phyloP scores from a whole-genome alignment of 164 flowering plant species.

The Nymphaea thermarum region DNA sequence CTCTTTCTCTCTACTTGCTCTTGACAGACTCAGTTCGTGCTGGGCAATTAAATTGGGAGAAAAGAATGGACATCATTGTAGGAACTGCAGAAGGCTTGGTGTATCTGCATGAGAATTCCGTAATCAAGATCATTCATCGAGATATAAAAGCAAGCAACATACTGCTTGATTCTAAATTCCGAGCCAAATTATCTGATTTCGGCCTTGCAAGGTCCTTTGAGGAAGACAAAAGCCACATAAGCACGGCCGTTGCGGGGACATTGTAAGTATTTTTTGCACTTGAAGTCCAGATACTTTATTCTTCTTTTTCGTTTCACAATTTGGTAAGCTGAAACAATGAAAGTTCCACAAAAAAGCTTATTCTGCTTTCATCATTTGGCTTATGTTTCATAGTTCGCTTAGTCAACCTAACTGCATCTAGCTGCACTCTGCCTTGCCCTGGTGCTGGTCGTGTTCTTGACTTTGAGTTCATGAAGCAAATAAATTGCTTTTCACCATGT shows the following conservation, averaged over 20 bases:
- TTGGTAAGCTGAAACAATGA: not conserved
- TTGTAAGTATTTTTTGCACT: slow-evolving; percentile 31
- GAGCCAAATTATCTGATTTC: slow-evolving; percentile 66
- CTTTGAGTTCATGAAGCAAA: too few species aligned
- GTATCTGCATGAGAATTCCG: slow-evolving; percentile 43
- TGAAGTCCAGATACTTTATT: not conserved
- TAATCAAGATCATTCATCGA: slow-evolving; percentile 36
- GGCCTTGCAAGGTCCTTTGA: slow-evolving; percentile 68
- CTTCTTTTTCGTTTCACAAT: not conserved
- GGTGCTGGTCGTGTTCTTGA: too few species aligned
- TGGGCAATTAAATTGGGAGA: slow-evolving; percentile 46
- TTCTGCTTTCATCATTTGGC: too few species aligned
- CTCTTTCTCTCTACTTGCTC: not conserved
- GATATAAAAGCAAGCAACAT: slow-evolving; percentile 65
- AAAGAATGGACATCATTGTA: slow-evolving; percentile 33
- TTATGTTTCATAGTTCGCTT: too few species aligned
- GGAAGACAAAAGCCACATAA: slow-evolving; percentile 88
- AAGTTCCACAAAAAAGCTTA: too few species aligned
- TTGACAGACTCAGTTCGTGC: slow-evolving; percentile 48
- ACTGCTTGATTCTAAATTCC: slow-evolving; percentile 33
- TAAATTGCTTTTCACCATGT: too few species aligned
- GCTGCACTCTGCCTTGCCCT: too few species aligned
- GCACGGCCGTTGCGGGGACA: slow-evolving; percentile 93
- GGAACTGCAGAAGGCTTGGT: slow-evolving; percentile 67
- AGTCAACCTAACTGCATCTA: too few species aligned